Evolutionary conservation across 768 basidiomycete species (phyloP).

Genomic region (Phaeolepiota aurea): DNA sequence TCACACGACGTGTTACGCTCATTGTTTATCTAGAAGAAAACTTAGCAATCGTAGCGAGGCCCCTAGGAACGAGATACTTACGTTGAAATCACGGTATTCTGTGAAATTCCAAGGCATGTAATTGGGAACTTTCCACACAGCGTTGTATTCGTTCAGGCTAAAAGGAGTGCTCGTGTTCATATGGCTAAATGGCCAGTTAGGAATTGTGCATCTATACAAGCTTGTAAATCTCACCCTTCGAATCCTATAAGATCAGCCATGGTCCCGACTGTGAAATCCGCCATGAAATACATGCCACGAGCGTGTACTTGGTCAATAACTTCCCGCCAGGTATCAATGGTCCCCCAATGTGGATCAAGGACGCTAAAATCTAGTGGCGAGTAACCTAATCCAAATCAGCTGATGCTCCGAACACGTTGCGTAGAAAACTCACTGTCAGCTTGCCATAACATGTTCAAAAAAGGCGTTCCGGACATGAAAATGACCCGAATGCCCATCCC

Average conservation of each 20-base stretch:
- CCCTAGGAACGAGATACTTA: slow-evolving; percentile 18
- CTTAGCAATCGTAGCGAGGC: too few relatives aligned
- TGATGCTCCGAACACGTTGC: too few relatives aligned
- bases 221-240: slow-evolving; percentile 46
- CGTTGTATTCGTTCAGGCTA: slow-evolving; percentile 61
- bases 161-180: slow-evolving; percentile 81
- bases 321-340: slow-evolving; percentile 67
- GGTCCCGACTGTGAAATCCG: slow-evolving; percentile 91
- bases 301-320: slow-evolving; percentile 73
- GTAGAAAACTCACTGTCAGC: slow-evolving; percentile 78
- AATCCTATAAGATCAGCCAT: slow-evolving; percentile 87
- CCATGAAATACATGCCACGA: slow-evolving; percentile 85
- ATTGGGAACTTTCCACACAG: slow-evolving; percentile 64
- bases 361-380: slow-evolving; percentile 89
- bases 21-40: slow-evolving; percentile 46
- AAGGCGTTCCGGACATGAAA: slow-evolving; percentile 90
- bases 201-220: too few relatives aligned
- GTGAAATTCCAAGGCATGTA: slow-evolving; percentile 85
- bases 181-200: slow-evolving; percentile 32
- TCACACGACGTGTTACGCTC: slow-evolving; percentile 64
- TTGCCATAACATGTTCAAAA: slow-evolving; percentile 96
- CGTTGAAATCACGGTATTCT: slow-evolving; percentile 76
- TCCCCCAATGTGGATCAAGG: slow-evolving; percentile 91
- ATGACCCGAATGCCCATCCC: slow-evolving; percentile 83
- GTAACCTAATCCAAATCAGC: slow-evolving; percentile 48